A percentile compares a stretch with the other conserved stretches of the same genome.
These are phyloP conservation scores for Blastobotrys petasosporus DNA, from an alignment of 1,139 yeast species.

Conservation along the genomic window DNA sequence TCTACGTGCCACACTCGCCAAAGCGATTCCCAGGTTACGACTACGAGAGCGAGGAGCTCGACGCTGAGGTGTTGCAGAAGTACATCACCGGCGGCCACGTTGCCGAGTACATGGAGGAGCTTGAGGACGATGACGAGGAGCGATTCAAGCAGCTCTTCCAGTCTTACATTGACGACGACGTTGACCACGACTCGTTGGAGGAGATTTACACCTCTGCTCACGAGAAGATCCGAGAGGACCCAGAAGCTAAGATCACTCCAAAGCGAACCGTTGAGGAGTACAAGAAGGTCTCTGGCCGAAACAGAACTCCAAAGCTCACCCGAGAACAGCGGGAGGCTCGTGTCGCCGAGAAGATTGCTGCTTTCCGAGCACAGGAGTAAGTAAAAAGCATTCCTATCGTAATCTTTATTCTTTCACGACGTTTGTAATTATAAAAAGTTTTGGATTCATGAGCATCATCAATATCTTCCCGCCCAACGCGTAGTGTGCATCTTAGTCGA, in stretches of 20 bases:
- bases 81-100: conserved; percentile 99
- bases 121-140: conserved; percentile 99
- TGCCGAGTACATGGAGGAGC: conserved; percentile 99
- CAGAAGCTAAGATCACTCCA: conserved; percentile 72
- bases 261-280: conserved; percentile 97
- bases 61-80: conserved; percentile 95
- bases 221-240: conserved; percentile 94
- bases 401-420: not conserved
- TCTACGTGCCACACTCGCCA: conserved; percentile 98
- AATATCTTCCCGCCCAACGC: not conserved
- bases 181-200: conserved; percentile 95
- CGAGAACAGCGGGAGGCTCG: conserved; percentile 85
- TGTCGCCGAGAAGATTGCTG: conserved; percentile 86
- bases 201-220: conserved; percentile 94
- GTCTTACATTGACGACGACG: conserved; percentile 93
- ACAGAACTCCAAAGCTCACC: conserved; percentile 83
- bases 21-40: conserved; percentile 99
- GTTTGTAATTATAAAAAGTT: too few species aligned
- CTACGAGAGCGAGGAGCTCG: conserved; percentile 96
- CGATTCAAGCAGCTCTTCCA: conserved; percentile 95
- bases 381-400: conserved; percentile 2
- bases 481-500: too few species aligned
- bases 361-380: conserved; percentile 15
- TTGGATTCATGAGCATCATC: too few species aligned
- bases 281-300: conserved; percentile 94